phyloP scores from a whole-genome alignment of 1,284 basidiomycete genomes.

The Neonothopanus nambi region DNA sequence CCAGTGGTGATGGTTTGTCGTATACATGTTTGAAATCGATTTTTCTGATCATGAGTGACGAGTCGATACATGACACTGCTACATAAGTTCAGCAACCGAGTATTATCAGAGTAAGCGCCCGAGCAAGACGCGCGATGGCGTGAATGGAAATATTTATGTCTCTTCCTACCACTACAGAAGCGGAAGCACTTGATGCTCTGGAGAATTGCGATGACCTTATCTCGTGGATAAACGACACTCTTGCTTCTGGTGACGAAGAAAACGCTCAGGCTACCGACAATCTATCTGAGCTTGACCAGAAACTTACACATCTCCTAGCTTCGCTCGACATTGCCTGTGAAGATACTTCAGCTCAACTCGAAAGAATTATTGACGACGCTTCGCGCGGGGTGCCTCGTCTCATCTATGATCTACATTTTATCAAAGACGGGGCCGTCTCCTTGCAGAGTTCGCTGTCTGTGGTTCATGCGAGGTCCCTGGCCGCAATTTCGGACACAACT shows the following conservation, averaged over 20 bases:
- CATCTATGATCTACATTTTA: constrained; percentile 92
- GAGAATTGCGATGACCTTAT: constrained; percentile 50
- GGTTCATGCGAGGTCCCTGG: constrained; percentile 53
- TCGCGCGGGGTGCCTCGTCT: constrained; percentile 86
- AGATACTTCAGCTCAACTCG: constrained; percentile 83
- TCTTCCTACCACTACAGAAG: constrained; percentile 6
- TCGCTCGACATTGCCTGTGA: constrained; percentile 81
- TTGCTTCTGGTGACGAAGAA: constrained; percentile 37
- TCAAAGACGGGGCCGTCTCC: constrained; percentile 84
- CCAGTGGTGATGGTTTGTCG: too few relatives aligned
- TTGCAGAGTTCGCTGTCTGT: constrained; percentile 64
- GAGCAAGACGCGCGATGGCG: not conserved
- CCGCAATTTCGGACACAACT: constrained; percentile 53
- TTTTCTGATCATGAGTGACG: too few relatives aligned
- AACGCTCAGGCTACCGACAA: constrained; percentile 30
- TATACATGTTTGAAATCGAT: too few relatives aligned
- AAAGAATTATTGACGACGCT: constrained; percentile 87
- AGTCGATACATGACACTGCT: too few relatives aligned
- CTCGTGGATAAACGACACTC: constrained; percentile 65
- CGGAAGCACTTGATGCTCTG: constrained; percentile 25
- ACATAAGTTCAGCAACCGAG: too few relatives aligned
- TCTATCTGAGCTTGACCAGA: constrained; percentile 72
- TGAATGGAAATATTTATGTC: constrained; percentile 10
- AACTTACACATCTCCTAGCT: constrained; percentile 72
- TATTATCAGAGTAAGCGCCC: too few relatives aligned